phyloP scores from a whole-genome alignment of 768 basidiomycete genomes.

The Mycena metata region DNA sequence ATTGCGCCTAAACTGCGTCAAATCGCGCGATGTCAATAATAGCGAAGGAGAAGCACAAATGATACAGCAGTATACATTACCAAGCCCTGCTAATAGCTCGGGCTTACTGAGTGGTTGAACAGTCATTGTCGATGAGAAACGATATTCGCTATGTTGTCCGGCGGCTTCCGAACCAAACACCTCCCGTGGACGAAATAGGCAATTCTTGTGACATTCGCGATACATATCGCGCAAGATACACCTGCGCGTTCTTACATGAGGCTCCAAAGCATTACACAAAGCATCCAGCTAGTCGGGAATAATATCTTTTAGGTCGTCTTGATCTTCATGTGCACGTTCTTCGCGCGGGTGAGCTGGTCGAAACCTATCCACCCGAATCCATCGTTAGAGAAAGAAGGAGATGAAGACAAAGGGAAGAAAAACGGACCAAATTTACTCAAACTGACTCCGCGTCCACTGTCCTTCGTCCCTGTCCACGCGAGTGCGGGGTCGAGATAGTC shows the following conservation, averaged over 20 bases:
- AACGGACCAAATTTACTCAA: constrained; percentile 88
- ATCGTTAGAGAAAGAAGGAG: not conserved
- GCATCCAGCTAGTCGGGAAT: no score
- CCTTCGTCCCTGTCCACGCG: constrained; percentile 94
- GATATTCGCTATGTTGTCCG: not conserved
- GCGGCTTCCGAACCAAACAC: constrained; percentile 15
- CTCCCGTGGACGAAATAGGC: constrained; percentile 9
- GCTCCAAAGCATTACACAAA: no score
- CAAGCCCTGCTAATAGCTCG: not conserved
- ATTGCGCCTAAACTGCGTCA: constrained; percentile 34
- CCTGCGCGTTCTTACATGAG: no score
- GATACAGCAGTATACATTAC: constrained; percentile 1
- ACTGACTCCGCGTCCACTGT: constrained; percentile 92
- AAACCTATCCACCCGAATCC: constrained; percentile 67
- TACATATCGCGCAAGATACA: no score
- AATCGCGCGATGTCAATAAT: constrained; percentile 30
- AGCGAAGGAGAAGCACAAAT: not conserved
- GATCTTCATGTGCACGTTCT: constrained; percentile 88
- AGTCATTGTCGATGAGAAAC: not conserved
- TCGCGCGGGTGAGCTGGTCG: constrained; percentile 86
- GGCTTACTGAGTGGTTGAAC: constrained; percentile 1
- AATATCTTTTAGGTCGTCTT: constrained; percentile 56
- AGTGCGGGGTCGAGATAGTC: constrained; percentile 95
- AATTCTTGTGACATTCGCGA: not conserved
- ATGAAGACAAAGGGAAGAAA: not conserved